Evolutionary conservation across 305 asterid species (phyloP), one percentile per base, ranked within the genome.

Genomic region (Fraxinus dipetala): DNA sequence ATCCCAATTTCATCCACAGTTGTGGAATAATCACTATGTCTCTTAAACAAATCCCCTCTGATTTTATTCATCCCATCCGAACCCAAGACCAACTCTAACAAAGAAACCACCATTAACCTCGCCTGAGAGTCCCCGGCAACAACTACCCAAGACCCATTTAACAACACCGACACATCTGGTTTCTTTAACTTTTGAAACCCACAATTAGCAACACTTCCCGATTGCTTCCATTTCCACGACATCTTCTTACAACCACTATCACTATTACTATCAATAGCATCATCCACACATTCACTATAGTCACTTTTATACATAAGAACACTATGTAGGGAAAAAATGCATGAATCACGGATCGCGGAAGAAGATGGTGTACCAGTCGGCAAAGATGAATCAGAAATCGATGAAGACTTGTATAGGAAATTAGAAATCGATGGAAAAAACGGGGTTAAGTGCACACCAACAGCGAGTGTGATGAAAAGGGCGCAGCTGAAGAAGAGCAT

Each of bases 401-500:
- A 85, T 10, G 18, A 69, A 69, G 75, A 16, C 36, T 30, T 69
- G 75, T 69, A 69, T 20, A 95, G 85, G 22, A 92, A 82, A 43
- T 79, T 67, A 2, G 95, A 82, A 78, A 91, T 72, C 1, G 94
- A 83, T 40, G 96, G 97, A 80, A 95, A 92, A 86, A 90, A 95
- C 4, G 98, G 98, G 87, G 91, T 91, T 84, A 94, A 81, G 79
- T 95, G 98, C 85, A 95, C 97, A 79, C 98, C 92, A 67, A 95
- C 96, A 73, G 99, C 97, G 30, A 95, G 96, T 26, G 98, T 92
- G 76, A 95, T 94, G 90, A 95, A 95, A 59, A 93, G 92, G 80
- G 99, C 97, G 81, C 99, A 90, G 86, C 99, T 94, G 90, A 95
- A 95, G 82, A 95, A 93, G 30, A 95, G 92, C 91, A 95, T 87